Conservation (phyloP, 768 basidiomycete species). For the Podaxis sp. region DNA sequence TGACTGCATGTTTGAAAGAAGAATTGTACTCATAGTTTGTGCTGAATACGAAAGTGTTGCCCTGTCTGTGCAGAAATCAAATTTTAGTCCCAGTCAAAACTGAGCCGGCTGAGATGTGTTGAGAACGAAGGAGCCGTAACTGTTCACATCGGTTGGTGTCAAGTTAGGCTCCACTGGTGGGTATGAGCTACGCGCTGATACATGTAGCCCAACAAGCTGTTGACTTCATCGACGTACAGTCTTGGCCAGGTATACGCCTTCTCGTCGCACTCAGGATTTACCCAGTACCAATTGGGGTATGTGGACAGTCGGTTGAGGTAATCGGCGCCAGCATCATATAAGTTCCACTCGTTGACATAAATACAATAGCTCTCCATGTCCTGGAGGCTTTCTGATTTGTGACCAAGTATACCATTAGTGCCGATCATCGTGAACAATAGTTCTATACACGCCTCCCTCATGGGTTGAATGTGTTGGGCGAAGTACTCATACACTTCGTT, state of each 20-base stretch:
- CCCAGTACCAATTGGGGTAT: conserved; percentile 98
- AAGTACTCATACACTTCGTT: conserved; percentile 92
- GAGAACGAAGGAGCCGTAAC: too few relatives aligned
- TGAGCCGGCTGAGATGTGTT: too few relatives aligned
- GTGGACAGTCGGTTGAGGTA: conserved; percentile 96
- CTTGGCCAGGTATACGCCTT: conserved; percentile 95
- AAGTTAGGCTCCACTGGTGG: too few relatives aligned
- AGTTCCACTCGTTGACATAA: conserved; percentile 95
- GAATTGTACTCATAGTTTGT: too few relatives aligned
- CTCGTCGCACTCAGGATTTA: conserved; percentile 97
- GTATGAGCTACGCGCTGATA: too few relatives aligned
- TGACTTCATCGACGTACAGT: conserved; percentile 57
- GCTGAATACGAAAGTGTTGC: too few relatives aligned
- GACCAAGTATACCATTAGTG: conserved; percentile 20
- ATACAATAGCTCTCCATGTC: conserved; percentile 80
- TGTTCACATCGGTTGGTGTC: too few relatives aligned
- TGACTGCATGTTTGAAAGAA: too few relatives aligned
- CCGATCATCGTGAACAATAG: not conserved
- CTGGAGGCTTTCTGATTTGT: conserved; percentile 80
- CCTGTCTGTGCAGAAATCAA: too few relatives aligned
- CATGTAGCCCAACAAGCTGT: not conserved
- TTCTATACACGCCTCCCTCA: conserved; percentile 41
- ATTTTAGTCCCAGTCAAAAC: too few relatives aligned
- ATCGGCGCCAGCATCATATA: conserved; percentile 94
- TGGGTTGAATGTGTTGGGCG: conserved; percentile 75